Conservation (phyloP, 108 stramenopile genomes). For the Schizochytrium sp. region DNA sequence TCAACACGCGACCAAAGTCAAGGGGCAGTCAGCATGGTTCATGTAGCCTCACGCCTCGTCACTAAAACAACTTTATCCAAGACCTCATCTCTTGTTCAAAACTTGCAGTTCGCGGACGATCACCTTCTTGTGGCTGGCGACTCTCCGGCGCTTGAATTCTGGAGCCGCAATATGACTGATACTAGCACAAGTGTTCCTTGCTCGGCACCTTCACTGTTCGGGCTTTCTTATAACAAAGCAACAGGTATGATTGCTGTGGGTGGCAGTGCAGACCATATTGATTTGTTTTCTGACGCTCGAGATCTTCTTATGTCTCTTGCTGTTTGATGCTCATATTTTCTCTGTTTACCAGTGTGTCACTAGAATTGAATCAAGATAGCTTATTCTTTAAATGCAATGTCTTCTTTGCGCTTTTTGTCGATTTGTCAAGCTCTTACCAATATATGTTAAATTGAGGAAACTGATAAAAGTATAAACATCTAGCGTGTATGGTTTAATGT, state of each 20-base stretch:
- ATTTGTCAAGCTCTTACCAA: too few species aligned
- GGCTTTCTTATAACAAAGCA: neutral
- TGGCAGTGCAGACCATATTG: slow-evolving; percentile 15
- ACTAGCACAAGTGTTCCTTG: slow-evolving; percentile 7
- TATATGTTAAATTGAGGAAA: too few species aligned
- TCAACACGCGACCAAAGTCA: neutral
- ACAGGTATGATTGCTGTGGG: slow-evolving; percentile 39
- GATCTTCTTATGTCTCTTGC: neutral
- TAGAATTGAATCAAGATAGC: too few species aligned
- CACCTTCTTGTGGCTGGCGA: slow-evolving; percentile 27
- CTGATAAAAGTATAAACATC: too few species aligned
- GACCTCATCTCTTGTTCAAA: neutral
- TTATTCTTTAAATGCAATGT: too few species aligned
- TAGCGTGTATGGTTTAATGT: too few species aligned
- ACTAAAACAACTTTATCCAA: neutral
- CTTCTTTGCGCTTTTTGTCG: too few species aligned
- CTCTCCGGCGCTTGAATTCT: neutral
- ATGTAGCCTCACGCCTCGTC: slow-evolving; percentile 32
- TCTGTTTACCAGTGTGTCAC: too few species aligned
- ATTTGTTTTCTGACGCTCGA: slow-evolving; percentile 19
- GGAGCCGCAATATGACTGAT: slow-evolving; percentile 18
- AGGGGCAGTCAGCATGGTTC: slow-evolving; percentile 32
- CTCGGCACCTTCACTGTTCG: slow-evolving; percentile 16
- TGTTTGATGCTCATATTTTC: neutral
- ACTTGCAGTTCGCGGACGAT: neutral